phyloP scores from a whole-genome alignment of 371 early-diverging fungal genomes.

The Rhizopus delemar region DNA sequence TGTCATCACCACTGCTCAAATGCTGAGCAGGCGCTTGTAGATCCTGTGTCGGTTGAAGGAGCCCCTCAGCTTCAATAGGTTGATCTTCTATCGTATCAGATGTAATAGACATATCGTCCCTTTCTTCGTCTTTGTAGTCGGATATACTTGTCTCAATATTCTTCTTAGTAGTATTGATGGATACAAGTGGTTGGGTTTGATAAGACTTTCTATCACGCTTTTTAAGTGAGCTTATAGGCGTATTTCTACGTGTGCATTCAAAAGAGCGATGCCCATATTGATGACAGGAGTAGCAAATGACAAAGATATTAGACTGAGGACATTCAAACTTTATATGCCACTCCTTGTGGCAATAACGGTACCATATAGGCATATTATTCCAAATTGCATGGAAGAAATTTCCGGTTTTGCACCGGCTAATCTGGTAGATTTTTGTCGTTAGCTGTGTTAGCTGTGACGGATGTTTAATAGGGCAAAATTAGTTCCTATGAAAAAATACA shows the following conservation, averaged over 20 bases:
- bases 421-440: not conserved
- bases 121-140: no score
- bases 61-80: no score
- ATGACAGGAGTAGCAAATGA: slow-evolving; percentile 2
- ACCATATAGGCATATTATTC: slow-evolving; percentile 14
- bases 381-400: slow-evolving; percentile 5
- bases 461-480: slow-evolving; percentile 1
- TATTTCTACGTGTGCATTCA: slow-evolving; percentile 7
- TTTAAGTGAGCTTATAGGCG: not conserved
- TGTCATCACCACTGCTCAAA: no score
- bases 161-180: no score
- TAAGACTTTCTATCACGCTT: not conserved
- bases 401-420: slow-evolving; percentile 2
- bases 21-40: no score
- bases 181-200: no score
- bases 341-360: slow-evolving; percentile 11
- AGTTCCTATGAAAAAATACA: slow-evolving; percentile 3
- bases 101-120: no score
- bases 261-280: slow-evolving; percentile 7
- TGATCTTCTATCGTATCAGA: no score
- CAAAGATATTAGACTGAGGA: not conserved
- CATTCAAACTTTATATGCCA: slow-evolving; percentile 11
- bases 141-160: no score
- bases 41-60: no score
- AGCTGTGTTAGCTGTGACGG: not conserved